Base-by-base conservation (phyloP, 331 rosid species). In the Ulmus americana region DNA sequence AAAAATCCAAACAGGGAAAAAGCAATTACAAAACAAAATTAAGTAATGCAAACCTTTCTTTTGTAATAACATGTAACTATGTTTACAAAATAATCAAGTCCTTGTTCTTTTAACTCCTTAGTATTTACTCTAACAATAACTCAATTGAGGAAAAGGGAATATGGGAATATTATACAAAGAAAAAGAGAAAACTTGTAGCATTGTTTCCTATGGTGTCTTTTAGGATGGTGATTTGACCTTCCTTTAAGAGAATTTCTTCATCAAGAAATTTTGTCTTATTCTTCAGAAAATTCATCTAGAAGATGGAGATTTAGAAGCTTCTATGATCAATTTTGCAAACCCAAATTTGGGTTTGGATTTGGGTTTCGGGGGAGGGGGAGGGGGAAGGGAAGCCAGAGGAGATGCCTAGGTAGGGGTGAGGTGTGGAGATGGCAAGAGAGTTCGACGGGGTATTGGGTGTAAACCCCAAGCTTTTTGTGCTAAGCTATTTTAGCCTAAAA, bases 211-310 rank as follows among this genome's bases (percentile, higher is more conserved):
- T 41, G 61, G 95, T 68, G 72, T 94, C 99, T 79, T 84, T 86
- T 45, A 94, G 81, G 45, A 90, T 90, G 67, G 91, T 82, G 41
- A 85, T 90, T 76, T 94, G 96, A 65, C 99, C 95, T 77, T 87
- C 99, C 79, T 85, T 94, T 64, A 85, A 48, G 58, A 87, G 88
- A 28, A 85, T 55, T 16, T 94, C 84, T 70, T 83, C 97, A 65
- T 92, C 95, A 42, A 89, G 90, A 10, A 74, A 59, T 65, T 87
- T 88, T 64, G 83, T 62, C 81, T 82, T 85, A 77, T 71, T 83
- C 80, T 76, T 85, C 81, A 86, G 63, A 2, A 6, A 61, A 2
- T 64, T 58, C 41, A 85, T 65, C 71, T 89, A 84, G 8, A 89
- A 75, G 73, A 1, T 28, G 2, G 35, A 28, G 35, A 28, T 2